Conservation (phyloP, 176 grass and related monocot species). For the Musa schizocarpa region DNA sequence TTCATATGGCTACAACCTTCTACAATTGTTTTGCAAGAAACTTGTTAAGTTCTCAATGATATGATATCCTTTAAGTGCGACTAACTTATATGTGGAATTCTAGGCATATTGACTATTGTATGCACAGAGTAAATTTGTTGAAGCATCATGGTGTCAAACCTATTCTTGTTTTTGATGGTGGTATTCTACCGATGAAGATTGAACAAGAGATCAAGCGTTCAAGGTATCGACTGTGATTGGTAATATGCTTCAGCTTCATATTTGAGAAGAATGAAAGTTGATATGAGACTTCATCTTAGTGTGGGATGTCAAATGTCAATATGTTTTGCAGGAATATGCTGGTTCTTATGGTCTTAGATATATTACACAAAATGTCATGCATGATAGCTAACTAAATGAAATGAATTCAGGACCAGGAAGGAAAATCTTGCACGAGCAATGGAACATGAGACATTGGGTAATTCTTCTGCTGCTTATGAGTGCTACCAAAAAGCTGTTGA, state of each 20-base stretch:
- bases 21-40: background rate
- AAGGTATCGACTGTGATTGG: conserved; percentile 37
- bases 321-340: background rate
- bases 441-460: conserved; percentile 83
- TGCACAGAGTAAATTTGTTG: conserved; percentile 88
- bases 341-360: background rate
- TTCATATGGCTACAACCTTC: background rate
- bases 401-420: conserved; percentile 46
- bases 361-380: background rate
- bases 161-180: conserved; percentile 93
- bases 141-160: conserved; percentile 72
- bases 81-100: conserved; percentile 18
- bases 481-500: conserved; percentile 98
- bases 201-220: conserved; percentile 75
- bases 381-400: background rate
- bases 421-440: conserved; percentile 85
- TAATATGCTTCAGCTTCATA: background rate
- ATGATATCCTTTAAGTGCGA: background rate
- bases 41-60: background rate
- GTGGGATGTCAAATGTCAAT: background rate
- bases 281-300: background rate
- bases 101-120: conserved; percentile 84
- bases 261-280: background rate
- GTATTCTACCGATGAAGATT: conserved; percentile 75
- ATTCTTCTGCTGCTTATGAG: conserved; percentile 73